Percentiles rank a stretch among this genome's conserved stretches.
phyloP scores from a whole-genome alignment of 2,329 filamentous ascomycete species.

The Nothophoma quercina region DNA sequence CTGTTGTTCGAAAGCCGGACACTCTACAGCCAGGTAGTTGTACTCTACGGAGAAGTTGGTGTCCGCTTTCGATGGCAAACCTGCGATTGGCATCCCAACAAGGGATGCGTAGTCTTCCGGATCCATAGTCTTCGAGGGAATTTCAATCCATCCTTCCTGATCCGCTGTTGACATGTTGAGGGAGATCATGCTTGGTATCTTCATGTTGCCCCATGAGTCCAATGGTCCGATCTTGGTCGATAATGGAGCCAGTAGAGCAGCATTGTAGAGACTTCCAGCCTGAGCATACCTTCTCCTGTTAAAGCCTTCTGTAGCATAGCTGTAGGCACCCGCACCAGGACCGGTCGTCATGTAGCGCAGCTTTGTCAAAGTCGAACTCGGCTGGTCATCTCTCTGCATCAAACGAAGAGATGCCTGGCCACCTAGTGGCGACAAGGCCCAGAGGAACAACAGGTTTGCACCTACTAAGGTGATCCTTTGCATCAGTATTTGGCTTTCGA shows the following conservation, averaged over 20 bases:
- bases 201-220: conserved; percentile 48
- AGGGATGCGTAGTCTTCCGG: conserved; percentile 40
- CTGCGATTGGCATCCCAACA: conserved; percentile 40
- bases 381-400: conserved; percentile 22
- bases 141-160: conserved; percentile 22
- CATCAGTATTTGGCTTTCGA: conserved; percentile 46
- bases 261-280: conserved; percentile 34
- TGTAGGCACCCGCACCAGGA: conserved; percentile 20
- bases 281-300: conserved; percentile 21
- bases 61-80: conserved; percentile 9
- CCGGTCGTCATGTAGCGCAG: conserved; percentile 43
- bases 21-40: conserved; percentile 30
- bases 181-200: no score
- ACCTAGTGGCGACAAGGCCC: conserved; percentile 48
- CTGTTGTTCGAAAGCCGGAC: conserved; percentile 19
- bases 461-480: conserved; percentile 41
- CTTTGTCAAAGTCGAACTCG: conserved; percentile 3
- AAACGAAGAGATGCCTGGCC: conserved; percentile 49
- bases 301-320: not conserved
- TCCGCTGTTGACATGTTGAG: no score
- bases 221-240: conserved; percentile 30
- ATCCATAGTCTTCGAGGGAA: not conserved
- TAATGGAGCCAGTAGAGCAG: conserved; percentile 34
- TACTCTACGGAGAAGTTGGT: conserved; percentile 33
- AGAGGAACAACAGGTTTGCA: conserved; percentile 42